phyloP scores from a whole-genome alignment of 1,139 yeast genomes.

The Hyphopichia burtonii region DNA sequence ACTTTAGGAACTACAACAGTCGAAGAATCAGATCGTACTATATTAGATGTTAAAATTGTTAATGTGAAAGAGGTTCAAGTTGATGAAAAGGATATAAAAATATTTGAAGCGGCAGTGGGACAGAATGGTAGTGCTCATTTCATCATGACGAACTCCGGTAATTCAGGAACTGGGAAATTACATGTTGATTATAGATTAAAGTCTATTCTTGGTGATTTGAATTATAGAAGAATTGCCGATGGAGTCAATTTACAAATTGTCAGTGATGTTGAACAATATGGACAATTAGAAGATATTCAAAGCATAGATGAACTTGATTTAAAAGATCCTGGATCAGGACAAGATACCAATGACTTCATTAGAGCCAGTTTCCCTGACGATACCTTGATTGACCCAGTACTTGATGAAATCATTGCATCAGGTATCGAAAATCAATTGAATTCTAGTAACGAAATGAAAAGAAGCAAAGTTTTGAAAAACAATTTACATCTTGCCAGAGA shows the following conservation, averaged over 20 bases:
- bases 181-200: slow-evolving; percentile 1
- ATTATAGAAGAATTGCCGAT: slow-evolving; percentile 1
- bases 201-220: neutral
- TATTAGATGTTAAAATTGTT: neutral
- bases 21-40: neutral
- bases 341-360: slow-evolving; percentile 1
- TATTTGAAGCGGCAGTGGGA: neutral
- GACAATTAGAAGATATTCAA: neutral
- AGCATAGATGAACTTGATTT: neutral
- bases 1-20: slow-evolving; percentile 5
- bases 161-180: neutral
- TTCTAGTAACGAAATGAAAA: neutral
- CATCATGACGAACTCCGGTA: neutral
- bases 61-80: slow-evolving; percentile 3
- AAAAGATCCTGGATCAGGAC: neutral
- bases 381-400: neutral
- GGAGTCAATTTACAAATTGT: neutral
- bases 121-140: slow-evolving; percentile 2
- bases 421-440: neutral
- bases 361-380: neutral
- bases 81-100: neutral
- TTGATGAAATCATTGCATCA: neutral
- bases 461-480: neutral
- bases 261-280: neutral
- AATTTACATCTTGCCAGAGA: too few species aligned